phyloP scores from a whole-genome alignment of 306 rosid species.

The Prunus dulcis region DNA sequence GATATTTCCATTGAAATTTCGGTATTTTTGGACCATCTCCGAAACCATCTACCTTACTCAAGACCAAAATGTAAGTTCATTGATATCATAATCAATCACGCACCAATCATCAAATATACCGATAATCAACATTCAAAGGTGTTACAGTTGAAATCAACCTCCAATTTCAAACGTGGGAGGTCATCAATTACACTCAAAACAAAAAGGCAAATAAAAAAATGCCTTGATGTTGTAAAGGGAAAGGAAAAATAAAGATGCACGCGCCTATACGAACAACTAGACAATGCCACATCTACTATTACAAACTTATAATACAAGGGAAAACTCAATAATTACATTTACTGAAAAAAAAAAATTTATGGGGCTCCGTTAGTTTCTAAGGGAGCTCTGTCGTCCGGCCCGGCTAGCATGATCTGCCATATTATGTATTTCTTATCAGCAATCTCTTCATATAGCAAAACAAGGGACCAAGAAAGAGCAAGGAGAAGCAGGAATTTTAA shows the following conservation, averaged over 20 bases:
- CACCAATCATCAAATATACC: neutral
- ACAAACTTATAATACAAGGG: conserved; percentile 47
- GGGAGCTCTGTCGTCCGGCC: conserved; percentile 76
- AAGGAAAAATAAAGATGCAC: conserved; percentile 13
- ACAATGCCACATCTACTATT: conserved; percentile 32
- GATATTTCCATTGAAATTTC: too few relatives aligned
- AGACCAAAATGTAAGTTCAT: neutral
- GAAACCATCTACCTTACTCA: too few relatives aligned
- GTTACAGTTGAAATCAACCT: conserved; percentile 15
- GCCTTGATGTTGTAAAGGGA: conserved; percentile 31
- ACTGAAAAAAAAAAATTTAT: conserved; percentile 11
- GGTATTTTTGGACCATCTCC: too few relatives aligned
- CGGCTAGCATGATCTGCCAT: conserved; percentile 75
- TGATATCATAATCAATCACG: neutral
- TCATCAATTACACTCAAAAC: conserved; percentile 16
- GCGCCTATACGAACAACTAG: conserved; percentile 26
- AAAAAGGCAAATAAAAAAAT: conserved; percentile 45
- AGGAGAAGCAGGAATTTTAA: neutral
- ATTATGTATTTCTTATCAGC: conserved; percentile 15
- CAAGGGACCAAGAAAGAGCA: neutral
- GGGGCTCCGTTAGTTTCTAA: conserved; percentile 42
- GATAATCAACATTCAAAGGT: neutral
- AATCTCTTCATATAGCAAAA: neutral
- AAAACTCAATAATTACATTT: conserved; percentile 53
- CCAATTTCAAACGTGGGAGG: neutral